Evolutionary conservation across 2,329 filamentous ascomycete species (phyloP), one percentile per base, ranked within the genome.

Genomic region (Aspergillus novofumigatus): DNA sequence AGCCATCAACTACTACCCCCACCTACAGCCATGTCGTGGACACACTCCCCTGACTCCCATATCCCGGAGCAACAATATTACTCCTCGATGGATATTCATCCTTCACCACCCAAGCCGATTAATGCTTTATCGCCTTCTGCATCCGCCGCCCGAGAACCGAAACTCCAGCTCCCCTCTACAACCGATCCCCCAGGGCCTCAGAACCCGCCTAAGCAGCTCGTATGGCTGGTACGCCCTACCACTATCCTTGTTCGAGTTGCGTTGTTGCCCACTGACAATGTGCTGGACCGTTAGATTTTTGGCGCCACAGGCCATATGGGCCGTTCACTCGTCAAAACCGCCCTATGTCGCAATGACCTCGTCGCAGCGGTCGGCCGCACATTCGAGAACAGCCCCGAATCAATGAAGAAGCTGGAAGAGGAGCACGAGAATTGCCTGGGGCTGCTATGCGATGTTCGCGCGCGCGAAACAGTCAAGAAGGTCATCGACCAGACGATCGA

Each of bases 261-360:
- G 55, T 55, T 49, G 32, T 57, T 57, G 47, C 17, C 17, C 3
- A 25, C 11, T 23, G 9, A 14, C 21, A 23, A 47, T 47, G 9
- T 23, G 57, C 61, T 61, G 49, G 5, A 14, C 52, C 29, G 23
- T 41, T 44, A 92, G 91, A 81, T 97, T 54, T 99, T 97, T 75
- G 94, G 94, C 51, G 92, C 91, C 51, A 97, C 92, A n/a, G 94
- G 94, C 55, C 94, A 99, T 69, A 96, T 97, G 82, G 94, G 94
- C 58, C 88, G 91, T 53, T 95, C 90, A 7, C 84, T 97, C 21
- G 90, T 93, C 58, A 93, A 94, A 68, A 86, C 84, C 54, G 91
- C 90, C 17, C 81, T 97, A 23, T 81, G 85, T 17, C 89, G 91
- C 65, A 88, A 89, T 65, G 94, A 99, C 71, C 82, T 87, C 52